Base-by-base conservation (phyloP, 176 grass and related monocot species). In the Carex scoparia region DNA sequence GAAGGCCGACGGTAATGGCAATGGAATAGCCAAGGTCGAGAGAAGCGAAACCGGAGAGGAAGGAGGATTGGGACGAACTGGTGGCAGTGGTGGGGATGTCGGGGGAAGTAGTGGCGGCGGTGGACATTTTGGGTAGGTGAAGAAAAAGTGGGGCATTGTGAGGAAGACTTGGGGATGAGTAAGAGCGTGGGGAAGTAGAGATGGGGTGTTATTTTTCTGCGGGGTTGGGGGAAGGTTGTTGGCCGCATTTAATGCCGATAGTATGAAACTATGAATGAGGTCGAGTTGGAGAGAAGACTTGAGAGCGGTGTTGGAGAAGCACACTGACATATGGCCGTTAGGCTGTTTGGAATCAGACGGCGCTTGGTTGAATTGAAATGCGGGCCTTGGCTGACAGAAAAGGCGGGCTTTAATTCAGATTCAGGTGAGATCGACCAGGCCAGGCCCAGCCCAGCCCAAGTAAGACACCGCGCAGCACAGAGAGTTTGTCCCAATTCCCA, bases 1-100 rank as follows among this genome's bases (percentile, higher is more conserved):
- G 89, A 72, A 91, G 80, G 74, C 82, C 92, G 82, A 94, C 60
- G 18, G 90, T 87, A 82, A 91, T 85, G 90, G 89, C 94, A 76
- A 93, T 86, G 68, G 90, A 76, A 89, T 89, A 86, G 48, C 91
- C 90, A 44, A 89, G 88, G 5, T 86, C 84, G 83, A 97, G 73
- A 35, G 66, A 60, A 16, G 61, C 42, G 83, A 98, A 81, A 27
- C 75, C 60, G 86, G 87, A 87, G 86, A 87, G 16, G 53, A 97
- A 80, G 7, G 69, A 80, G 57, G 82, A 66, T 23, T 12, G 56
- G 31, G 87, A 55, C 33, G 91, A 89, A 67, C 84, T 79, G 66
- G 65, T 68, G 16, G 1, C 62, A 5, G 38, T 14, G 78, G 10
- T 2, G 61, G 19, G 61, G 65, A 68, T 38, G 74, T 42, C 73